phyloP scores from a whole-genome alignment of 768 basidiomycete species.

The Kwoniella mangroviensis region DNA sequence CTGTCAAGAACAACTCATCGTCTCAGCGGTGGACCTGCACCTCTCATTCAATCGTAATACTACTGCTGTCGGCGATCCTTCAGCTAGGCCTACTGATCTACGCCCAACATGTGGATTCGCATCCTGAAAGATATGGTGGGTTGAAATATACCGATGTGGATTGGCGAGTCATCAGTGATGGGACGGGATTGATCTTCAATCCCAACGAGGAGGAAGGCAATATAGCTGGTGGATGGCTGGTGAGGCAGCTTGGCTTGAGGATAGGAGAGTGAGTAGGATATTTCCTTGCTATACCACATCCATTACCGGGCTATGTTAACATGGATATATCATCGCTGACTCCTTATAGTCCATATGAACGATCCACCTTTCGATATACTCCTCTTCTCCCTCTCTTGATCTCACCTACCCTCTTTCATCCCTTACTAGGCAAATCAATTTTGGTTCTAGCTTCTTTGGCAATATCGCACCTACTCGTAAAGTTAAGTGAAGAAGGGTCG shows the following conservation, averaged over 20 bases:
- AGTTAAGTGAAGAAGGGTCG: not conserved
- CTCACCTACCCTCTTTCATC: constrained; percentile 80
- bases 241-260: constrained; percentile 54
- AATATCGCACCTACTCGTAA: constrained; percentile 59
- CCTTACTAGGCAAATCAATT: constrained; percentile 86
- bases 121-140: constrained; percentile 49
- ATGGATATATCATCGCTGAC: not conserved
- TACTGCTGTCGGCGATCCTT: constrained; percentile 23
- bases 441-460: constrained; percentile 83
- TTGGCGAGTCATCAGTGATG: constrained; percentile 93
- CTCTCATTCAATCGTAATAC: constrained; percentile 10
- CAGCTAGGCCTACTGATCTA: constrained; percentile 43
- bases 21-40: not conserved
- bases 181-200: constrained; percentile 67
- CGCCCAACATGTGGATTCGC: constrained; percentile 46
- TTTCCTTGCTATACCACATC: too few relatives aligned
- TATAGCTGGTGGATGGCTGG: constrained; percentile 64
- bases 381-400: constrained; percentile 84
- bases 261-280: constrained; percentile 74
- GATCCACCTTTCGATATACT: constrained; percentile 95
- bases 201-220: constrained; percentile 17
- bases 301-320: not conserved
- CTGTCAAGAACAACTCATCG: not conserved
- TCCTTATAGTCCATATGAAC: constrained; percentile 74
- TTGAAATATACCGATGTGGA: constrained; percentile 98